Evolutionary conservation across 1,284 basidiomycete species (phyloP).

Genomic region (Agroathelia rolfsii): DNA sequence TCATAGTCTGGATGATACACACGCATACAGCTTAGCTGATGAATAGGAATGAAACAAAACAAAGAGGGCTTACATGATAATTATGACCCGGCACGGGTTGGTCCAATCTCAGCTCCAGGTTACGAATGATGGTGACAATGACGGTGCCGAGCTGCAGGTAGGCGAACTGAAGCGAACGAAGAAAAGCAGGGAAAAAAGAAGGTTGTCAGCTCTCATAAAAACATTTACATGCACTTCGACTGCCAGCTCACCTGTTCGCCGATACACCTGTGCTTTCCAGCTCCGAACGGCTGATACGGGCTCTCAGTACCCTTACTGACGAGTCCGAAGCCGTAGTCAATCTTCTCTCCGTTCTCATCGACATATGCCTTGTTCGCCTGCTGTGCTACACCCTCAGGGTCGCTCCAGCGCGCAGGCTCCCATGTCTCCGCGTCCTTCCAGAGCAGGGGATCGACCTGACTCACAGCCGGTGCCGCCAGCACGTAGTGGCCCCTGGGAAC

Average conservation of each 20-base stretch:
- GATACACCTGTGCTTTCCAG: conserved; percentile 90
- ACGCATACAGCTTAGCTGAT: conserved; percentile 7
- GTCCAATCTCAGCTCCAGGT: conserved; percentile 66
- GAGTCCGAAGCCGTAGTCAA: conserved; percentile 93
- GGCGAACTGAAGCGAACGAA: conserved; percentile 58
- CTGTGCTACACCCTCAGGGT: conserved; percentile 66
- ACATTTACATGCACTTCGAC: no score
- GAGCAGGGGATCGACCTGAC: conserved; percentile 78
- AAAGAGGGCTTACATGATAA: conserved; percentile 59
- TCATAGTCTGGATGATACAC: conserved; percentile 44
- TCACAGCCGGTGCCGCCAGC: conserved; percentile 83
- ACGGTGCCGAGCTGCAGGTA: conserved; percentile 89
- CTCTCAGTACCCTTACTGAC: conserved; percentile 90
- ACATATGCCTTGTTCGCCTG: conserved; percentile 67
- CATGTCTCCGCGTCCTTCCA: conserved; percentile 75
- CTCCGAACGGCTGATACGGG: conserved; percentile 93
- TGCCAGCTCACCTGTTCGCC: conserved; percentile 78
- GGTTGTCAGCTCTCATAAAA: no score
- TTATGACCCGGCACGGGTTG: conserved; percentile 73
- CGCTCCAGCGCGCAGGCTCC: conserved; percentile 82
- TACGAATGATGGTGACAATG: conserved; percentile 71
- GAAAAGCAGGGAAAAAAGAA: conserved; percentile 5
- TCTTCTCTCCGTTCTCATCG: conserved; percentile 74
- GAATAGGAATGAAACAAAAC: conserved; percentile 3
- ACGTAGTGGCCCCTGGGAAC: conserved; percentile 91